Percentiles rank a stretch among this genome's conserved stretches.
Evolutionary conservation across 805 yeast species (phyloP).

Genomic region (Wilhelminamyces savonicus): DNA sequence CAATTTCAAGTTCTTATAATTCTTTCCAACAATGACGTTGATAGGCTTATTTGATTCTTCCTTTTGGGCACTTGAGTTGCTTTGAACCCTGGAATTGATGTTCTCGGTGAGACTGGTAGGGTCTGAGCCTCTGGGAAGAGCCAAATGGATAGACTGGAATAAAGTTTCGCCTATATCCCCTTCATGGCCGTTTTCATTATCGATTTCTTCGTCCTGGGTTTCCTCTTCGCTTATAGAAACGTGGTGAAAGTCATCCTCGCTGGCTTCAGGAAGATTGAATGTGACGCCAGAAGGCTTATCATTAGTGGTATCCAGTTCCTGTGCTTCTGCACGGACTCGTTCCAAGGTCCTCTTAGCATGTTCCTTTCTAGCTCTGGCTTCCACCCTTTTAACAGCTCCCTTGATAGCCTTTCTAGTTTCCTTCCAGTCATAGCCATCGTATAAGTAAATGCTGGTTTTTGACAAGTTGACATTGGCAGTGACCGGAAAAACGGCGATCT

Average conservation of each 20-base stretch:
- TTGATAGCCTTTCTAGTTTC: conserved; percentile 63
- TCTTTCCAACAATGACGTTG: conserved; percentile 26
- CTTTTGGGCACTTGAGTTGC: conserved; percentile 11
- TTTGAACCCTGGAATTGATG: conserved; percentile 43
- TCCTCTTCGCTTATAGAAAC: conserved; percentile 1
- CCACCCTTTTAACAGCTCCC: conserved; percentile 60
- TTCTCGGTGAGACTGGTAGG: conserved; percentile 41
- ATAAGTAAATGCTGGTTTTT: conserved; percentile 43
- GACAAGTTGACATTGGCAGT: conserved; percentile 28
- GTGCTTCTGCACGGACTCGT: neutral
- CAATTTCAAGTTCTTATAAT: conserved; percentile 44
- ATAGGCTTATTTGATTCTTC: conserved; percentile 5
- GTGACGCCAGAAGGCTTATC: neutral
- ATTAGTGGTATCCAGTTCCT: neutral
- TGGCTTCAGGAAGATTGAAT: too few species aligned
- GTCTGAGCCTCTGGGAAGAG: conserved; percentile 44
- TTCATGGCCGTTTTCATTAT: conserved; percentile 4
- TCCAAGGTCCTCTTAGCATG: conserved; percentile 7
- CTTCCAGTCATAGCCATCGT: conserved; percentile 93
- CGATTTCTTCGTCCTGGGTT: neutral
- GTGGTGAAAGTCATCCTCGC: too few species aligned
- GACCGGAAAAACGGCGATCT: conserved; percentile 13
- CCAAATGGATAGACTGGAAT: conserved; percentile 75
- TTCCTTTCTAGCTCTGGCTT: conserved; percentile 37
- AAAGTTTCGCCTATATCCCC: conserved; percentile 46